A percentile compares a stretch with the other conserved stretches of the same genome.
phyloP scores from a whole-genome alignment of 371 early-diverging fungal genomes.

The Apophysomyces ossiformis region DNA sequence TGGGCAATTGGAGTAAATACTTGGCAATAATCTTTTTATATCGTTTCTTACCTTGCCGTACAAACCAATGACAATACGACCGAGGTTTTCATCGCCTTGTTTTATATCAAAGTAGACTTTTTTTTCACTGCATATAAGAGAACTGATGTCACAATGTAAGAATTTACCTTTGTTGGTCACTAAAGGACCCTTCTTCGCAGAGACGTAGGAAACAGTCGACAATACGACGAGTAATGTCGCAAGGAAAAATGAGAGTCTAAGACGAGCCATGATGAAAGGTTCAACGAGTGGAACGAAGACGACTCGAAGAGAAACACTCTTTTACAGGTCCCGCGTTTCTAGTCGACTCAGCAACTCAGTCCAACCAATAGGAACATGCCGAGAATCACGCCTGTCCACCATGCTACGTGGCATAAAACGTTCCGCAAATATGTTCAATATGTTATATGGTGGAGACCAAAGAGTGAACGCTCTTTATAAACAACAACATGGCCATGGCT shows the following conservation, averaged over 20 bases:
- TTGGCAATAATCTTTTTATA: background rate
- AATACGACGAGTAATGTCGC: constrained; percentile 41
- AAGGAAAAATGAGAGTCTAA: constrained; percentile 38
- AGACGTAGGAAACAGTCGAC: constrained; percentile 40
- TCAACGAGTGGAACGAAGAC: constrained; percentile 15
- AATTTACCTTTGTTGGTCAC: constrained; percentile 51
- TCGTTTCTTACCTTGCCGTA: constrained; percentile 65
- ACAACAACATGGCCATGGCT: too few species aligned
- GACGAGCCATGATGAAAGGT: constrained; percentile 40
- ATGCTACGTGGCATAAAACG: too few species aligned
- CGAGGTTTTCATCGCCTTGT: constrained; percentile 81
- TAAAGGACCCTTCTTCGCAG: constrained; percentile 51
- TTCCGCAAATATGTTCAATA: too few species aligned
- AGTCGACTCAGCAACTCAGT: constrained; percentile 5
- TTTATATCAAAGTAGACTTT: constrained; percentile 90
- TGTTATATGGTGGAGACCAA: too few species aligned
- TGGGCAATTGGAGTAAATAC: constrained; percentile 13
- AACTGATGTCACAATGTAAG: background rate
- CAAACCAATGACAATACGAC: constrained; percentile 85
- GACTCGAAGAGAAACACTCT: background rate
- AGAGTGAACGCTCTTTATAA: too few species aligned
- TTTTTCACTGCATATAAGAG: constrained; percentile 25
- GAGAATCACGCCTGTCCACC: background rate
- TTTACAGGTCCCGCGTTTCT: background rate
- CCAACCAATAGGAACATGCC: constrained; percentile 1